A percentile compares a stretch with the other conserved stretches of the same genome.
Conservation (phyloP, 106 monocot genomes). For the Allium sativum region DNA sequence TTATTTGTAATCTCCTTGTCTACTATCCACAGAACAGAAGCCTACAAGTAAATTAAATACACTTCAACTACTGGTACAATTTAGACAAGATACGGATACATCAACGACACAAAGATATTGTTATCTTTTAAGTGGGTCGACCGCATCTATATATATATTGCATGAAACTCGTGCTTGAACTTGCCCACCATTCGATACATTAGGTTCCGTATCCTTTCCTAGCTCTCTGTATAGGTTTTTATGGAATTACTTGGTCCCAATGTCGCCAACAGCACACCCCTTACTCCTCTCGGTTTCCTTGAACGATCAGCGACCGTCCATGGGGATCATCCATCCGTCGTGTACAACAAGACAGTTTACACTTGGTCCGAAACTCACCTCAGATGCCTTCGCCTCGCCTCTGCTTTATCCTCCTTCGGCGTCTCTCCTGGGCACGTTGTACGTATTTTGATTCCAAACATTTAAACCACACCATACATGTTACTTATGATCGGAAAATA, state of each 20-base stretch:
- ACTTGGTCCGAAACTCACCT: constrained; percentile 62
- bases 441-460: background rate
- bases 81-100: too few relatives aligned
- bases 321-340: constrained; percentile 37
- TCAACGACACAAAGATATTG: too few relatives aligned
- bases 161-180: too few relatives aligned
- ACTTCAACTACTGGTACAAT: too few relatives aligned
- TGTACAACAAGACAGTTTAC: constrained; percentile 35
- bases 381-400: constrained; percentile 61
- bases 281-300: constrained; percentile 59
- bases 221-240: background rate
- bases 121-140: too few relatives aligned
- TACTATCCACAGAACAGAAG: too few relatives aligned
- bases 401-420: constrained; percentile 27
- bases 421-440: constrained; percentile 43
- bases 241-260: constrained; percentile 40
- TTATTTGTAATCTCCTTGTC: too few relatives aligned
- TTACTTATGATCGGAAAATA: too few relatives aligned
- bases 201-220: background rate
- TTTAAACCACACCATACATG: background rate
- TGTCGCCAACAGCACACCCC: constrained; percentile 43
- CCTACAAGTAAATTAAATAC: too few relatives aligned
- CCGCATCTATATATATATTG: too few relatives aligned
- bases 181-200: too few relatives aligned
- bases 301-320: constrained; percentile 43